These are phyloP conservation scores for Plectosphaerella sp. DNA, from an alignment of 2,329 filamentous ascomycete genomes.

Conservation along the genomic window DNA sequence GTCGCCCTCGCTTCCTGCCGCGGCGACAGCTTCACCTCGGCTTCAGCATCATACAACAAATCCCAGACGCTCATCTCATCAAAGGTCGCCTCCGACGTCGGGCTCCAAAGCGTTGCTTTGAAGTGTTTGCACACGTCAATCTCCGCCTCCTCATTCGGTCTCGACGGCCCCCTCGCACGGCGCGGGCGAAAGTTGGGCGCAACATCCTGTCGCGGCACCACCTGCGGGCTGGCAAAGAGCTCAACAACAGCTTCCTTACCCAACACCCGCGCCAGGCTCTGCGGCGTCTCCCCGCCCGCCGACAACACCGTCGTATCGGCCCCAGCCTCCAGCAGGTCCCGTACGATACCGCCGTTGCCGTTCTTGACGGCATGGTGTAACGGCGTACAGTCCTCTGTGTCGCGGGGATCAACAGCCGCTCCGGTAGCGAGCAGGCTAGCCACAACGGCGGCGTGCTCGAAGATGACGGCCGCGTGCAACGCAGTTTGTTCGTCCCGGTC, in stretches of 20 bases:
- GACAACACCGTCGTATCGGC: constrained; percentile 11
- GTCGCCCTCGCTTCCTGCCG: not conserved
- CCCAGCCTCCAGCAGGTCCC: constrained; percentile 11
- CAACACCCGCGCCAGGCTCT: constrained; percentile 8
- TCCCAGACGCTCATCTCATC: constrained; percentile 12
- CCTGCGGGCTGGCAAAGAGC: constrained; percentile 9
- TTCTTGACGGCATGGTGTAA: constrained; percentile 14
- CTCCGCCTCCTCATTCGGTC: constrained; percentile 10
- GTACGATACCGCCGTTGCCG: constrained; percentile 8
- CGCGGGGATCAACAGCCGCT: constrained; percentile 8
- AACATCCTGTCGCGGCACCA: constrained; percentile 6
- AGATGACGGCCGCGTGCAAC: constrained; percentile 12
- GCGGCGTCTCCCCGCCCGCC: constrained; percentile 11
- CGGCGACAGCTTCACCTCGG: constrained; percentile 8
- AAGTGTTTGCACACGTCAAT: constrained; percentile 10
- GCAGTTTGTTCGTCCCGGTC: constrained; percentile 13
- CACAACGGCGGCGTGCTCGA: constrained; percentile 13
- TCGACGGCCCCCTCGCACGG: constrained; percentile 4
- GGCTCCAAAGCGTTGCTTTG: constrained; percentile 10
- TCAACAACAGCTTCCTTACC: constrained; percentile 8
- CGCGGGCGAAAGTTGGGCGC: constrained; percentile 5
- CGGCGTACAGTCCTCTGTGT: constrained; percentile 13
- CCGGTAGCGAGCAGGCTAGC: constrained; percentile 7
- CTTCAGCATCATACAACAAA: constrained; percentile 11
- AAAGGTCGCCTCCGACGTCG: constrained; percentile 9